phyloP scores from a whole-genome alignment of 441 rosid genomes.

The Adansonia grandidieri region DNA sequence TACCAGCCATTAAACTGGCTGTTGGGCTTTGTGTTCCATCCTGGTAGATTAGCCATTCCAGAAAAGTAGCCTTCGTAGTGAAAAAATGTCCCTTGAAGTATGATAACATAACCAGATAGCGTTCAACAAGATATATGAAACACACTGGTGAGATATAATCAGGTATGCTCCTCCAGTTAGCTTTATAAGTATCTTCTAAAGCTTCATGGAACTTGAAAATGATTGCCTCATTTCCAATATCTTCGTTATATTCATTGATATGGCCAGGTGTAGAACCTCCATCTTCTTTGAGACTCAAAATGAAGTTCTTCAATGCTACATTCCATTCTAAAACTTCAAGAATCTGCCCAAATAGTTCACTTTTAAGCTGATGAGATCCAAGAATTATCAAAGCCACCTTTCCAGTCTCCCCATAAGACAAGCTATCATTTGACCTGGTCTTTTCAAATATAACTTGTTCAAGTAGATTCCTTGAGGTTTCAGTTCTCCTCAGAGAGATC shows the following conservation, averaged over 20 bases:
- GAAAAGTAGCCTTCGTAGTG: slow-evolving; percentile 42
- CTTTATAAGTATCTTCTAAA: slow-evolving; percentile 37
- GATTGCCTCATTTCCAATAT: background rate
- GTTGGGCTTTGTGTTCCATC: slow-evolving; percentile 11
- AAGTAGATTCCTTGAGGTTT: slow-evolving; percentile 28
- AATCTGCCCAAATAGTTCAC: slow-evolving; percentile 26
- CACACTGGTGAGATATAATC: slow-evolving; percentile 49
- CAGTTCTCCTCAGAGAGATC: slow-evolving; percentile 41
- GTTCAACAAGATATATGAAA: slow-evolving; percentile 52
- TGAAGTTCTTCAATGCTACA: slow-evolving; percentile 37
- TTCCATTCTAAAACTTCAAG: slow-evolving; percentile 23
- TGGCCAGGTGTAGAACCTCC: background rate
- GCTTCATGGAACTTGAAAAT: slow-evolving; percentile 35
- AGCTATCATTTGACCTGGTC: slow-evolving; percentile 15
- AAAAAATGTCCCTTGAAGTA: slow-evolving; percentile 27
- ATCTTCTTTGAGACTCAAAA: slow-evolving; percentile 24
- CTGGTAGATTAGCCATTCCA: slow-evolving; percentile 37
- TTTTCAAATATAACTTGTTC: slow-evolving; percentile 27
- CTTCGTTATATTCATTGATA: background rate
- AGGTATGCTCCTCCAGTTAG: slow-evolving; percentile 35
- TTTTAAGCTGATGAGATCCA: slow-evolving; percentile 36
- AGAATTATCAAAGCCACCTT: slow-evolving; percentile 38
- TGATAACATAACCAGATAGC: slow-evolving; percentile 37
- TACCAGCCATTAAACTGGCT: background rate
- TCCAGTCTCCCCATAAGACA: slow-evolving; percentile 48